Base-by-base conservation (phyloP, 2,329 filamentous ascomycete genomes). In the Aspergillaceae sp. region DNA sequence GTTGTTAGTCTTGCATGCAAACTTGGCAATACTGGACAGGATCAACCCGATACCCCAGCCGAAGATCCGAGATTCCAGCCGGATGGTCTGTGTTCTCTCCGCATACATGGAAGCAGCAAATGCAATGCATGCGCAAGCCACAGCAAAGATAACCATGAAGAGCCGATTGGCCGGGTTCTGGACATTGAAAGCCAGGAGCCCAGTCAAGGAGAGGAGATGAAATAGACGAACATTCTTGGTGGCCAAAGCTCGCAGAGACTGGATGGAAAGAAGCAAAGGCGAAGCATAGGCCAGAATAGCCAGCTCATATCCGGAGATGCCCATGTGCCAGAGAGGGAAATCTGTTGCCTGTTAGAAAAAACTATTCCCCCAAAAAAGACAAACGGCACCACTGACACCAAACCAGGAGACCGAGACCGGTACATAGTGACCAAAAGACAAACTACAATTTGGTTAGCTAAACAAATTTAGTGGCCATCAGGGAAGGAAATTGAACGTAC, bases 321-420 rank as follows among this genome's bases (percentile, higher is more conserved):
- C 92, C 92, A 98, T 98, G 65, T 96, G 82, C 92, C 92, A 98
- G 7, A 98, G 79, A 9, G 92, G 92, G 65, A 98, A 98, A 68
- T 94, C 85, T 88, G 51, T 29, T 29, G 40, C 9, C 5, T 38
- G 44, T 64, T 44, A 65, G 60, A 44, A 30, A 8, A 29, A 26
- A 10, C 2, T 19, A 4, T n/a, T 5, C 19, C 19, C 11, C 4
- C 9, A 11, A 9, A 32, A 9, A 5, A 32, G 30, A 9, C 29
- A 42, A 19, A 10, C 29, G 10, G 19, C 5, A 34, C 27, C 29
- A 79, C 84, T 78, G 80, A 88, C 84, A 98, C 92, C 92, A 98
- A 40, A 98, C 85, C 37, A 87, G 76, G 40, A 98, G 75, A 28
- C 88, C 90, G 44, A 98, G 75, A 50, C 88, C 88, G 48, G 92